A percentile compares a stretch with the other conserved stretches of the same genome.
phyloP scores from a whole-genome alignment of 2,329 filamentous ascomycete genomes.

The Cladosporium phlei region DNA sequence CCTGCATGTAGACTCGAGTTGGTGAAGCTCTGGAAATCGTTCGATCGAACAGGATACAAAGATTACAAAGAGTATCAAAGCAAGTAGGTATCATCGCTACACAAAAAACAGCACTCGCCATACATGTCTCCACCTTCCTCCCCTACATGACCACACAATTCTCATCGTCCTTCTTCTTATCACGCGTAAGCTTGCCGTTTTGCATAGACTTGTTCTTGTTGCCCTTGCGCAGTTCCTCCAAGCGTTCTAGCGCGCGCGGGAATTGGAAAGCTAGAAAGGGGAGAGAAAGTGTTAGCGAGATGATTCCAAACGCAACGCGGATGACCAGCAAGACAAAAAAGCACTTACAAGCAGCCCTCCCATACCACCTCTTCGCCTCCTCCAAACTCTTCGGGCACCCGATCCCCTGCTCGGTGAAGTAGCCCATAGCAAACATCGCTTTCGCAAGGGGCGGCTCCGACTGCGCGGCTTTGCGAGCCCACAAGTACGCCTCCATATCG shows the following conservation, averaged over 20 bases:
- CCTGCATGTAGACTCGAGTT: too few relatives aligned
- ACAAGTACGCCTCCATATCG: slow-evolving; percentile 93
- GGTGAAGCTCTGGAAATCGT: too few relatives aligned
- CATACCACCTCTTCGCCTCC: slow-evolving; percentile 97
- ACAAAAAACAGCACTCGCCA: too few relatives aligned
- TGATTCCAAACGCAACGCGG: background rate
- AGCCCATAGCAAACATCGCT: slow-evolving; percentile 97
- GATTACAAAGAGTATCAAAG: too few relatives aligned
- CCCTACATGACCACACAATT: slow-evolving; percentile 77
- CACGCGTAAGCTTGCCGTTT: slow-evolving; percentile 72
- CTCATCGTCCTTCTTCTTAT: slow-evolving; percentile 79
- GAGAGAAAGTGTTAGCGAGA: slow-evolving; percentile 12
- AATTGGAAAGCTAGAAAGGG: slow-evolving; percentile 76
- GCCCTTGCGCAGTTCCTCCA: slow-evolving; percentile 86
- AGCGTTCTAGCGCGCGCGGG: slow-evolving; percentile 82
- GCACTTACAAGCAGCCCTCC: slow-evolving; percentile 84
- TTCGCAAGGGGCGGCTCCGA: slow-evolving; percentile 73
- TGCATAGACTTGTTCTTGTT: slow-evolving; percentile 47
- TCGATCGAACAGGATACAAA: too few relatives aligned
- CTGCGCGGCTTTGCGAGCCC: slow-evolving; percentile 88
- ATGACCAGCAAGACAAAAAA: background rate
- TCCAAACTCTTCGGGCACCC: slow-evolving; percentile 81
- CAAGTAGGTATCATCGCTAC: too few relatives aligned
- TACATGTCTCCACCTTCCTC: too few relatives aligned
- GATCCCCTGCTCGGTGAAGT: slow-evolving; percentile 94